Base-by-base conservation (phyloP, 2,329 filamentous ascomycete genomes). In the Truncatella angustata region DNA sequence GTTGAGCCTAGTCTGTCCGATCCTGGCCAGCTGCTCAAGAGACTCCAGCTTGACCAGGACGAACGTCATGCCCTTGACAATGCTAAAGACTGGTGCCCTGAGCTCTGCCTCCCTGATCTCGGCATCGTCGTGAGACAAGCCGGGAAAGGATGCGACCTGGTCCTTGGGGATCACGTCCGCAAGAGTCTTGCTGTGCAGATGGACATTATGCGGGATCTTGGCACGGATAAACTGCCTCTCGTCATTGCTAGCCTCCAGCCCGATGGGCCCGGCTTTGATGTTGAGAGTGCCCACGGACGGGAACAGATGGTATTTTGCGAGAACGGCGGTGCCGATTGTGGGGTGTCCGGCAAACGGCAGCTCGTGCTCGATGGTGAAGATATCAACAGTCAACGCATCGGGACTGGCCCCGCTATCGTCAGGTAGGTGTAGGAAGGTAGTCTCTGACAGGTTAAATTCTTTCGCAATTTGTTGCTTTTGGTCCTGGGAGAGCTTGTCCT, bases 1-100 rank as follows among this genome's bases (percentile, higher is more conserved):
- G 37, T 73, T 61, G 11, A 71, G 63, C 26, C 60, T 58, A 30
- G 65, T 60, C 3, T 59, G 58, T 26, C 68, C 58, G 3, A 75
- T 70, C 11, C 67, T 59, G 4, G 70, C 75, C 16, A 93, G 73
- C 6, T 79, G 75, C 26, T 83, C 82, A 9, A 90, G 67, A 50
- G 75, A 77, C 0, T 80, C 73, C 20, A 94, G 73, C 58, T 81
- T 71, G 12, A 88, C 73, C 28, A 90, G 77, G n/a, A 83, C 69
- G 66, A 91, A 91, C 1, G 81, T 82, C 85, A 92, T 87, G 44
- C 88, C 89, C 40, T 82, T 82, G 32, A 91, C 87, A 42, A 91
- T 81, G 57, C 80, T 85, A 51, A 84, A 76, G 16, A 82, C 62
- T 12, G 79, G 77, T 7, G 77, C 73, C 10, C 59, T 37, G 7